Conservation (phyloP, 805 yeast genomes). For the Candida awuae region DNA sequence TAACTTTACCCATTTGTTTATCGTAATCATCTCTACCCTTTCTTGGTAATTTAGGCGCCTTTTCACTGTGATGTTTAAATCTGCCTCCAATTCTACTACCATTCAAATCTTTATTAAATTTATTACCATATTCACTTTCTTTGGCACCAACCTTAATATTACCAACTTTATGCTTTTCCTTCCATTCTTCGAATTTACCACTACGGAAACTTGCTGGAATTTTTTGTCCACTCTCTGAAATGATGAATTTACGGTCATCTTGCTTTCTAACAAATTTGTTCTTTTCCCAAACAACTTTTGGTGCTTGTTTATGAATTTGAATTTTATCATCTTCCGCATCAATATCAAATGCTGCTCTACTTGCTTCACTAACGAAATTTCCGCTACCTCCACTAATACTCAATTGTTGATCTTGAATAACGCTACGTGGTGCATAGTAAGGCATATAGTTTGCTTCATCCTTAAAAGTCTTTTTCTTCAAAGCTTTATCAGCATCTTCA, state of each 20-base stretch:
- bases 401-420: conserved; percentile 73
- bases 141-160: conserved; percentile 41
- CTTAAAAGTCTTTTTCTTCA: conserved; percentile 39
- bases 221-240: conserved; percentile 89
- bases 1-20: conserved; percentile 73
- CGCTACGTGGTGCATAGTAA: conserved; percentile 76
- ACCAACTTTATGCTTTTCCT: conserved; percentile 53
- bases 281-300: conserved; percentile 84
- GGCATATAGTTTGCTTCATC: conserved; percentile 79
- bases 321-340: conserved; percentile 61
- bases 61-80: conserved; percentile 64
- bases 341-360: conserved; percentile 79
- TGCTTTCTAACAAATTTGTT: conserved; percentile 79
- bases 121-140: conserved; percentile 19
- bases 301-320: conserved; percentile 56
- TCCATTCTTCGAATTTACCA: conserved; percentile 93
- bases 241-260: conserved; percentile 81
- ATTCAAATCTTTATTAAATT: conserved; percentile 28
- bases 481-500: conserved; percentile 42
- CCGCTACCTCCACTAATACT: conserved; percentile 40
- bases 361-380: conserved; percentile 79
- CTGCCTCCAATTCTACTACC: conserved; percentile 36
- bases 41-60: conserved; percentile 89
- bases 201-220: conserved; percentile 87
- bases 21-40: conserved; percentile 80